Percentiles rank a stretch among this genome's conserved stretches.
Evolutionary conservation across 805 yeast species (phyloP).

Genomic region (Dipodascus albidus): DNA sequence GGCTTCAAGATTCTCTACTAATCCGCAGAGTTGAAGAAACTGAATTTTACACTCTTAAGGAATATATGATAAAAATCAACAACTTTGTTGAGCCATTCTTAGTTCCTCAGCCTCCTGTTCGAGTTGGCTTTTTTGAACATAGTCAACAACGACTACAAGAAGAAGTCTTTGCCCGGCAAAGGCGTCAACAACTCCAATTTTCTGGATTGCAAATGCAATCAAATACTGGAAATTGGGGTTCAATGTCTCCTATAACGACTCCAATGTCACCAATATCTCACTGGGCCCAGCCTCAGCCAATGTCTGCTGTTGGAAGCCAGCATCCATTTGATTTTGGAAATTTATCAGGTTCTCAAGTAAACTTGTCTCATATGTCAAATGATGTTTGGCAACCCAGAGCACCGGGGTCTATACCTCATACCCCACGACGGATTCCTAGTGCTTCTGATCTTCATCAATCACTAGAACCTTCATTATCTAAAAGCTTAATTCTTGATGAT

Average conservation of each 20-base stretch:
- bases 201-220: constrained; percentile 6
- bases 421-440: background rate
- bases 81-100: constrained; percentile 50
- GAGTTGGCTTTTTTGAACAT: background rate
- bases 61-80: constrained; percentile 38
- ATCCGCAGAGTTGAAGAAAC: constrained; percentile 50
- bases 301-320: background rate
- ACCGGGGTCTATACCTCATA: background rate
- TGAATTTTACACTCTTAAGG: constrained; percentile 38
- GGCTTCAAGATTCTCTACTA: constrained; percentile 41
- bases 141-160: background rate
- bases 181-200: constrained; percentile 6
- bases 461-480: background rate
- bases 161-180: background rate
- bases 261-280: constrained; percentile 10
- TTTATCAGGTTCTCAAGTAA: background rate
- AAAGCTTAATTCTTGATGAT: background rate
- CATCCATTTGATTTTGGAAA: background rate
- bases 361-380: background rate
- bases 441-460: background rate
- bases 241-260: constrained; percentile 4
- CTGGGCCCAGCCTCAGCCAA: constrained; percentile 8
- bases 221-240: constrained; percentile 2
- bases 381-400: constrained; percentile 1
- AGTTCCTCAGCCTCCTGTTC: constrained; percentile 28